Evolutionary conservation across 192 early-diverging fungal species (phyloP), one percentile per base, ranked within the genome.

Genomic region (Endogone sp.): DNA sequence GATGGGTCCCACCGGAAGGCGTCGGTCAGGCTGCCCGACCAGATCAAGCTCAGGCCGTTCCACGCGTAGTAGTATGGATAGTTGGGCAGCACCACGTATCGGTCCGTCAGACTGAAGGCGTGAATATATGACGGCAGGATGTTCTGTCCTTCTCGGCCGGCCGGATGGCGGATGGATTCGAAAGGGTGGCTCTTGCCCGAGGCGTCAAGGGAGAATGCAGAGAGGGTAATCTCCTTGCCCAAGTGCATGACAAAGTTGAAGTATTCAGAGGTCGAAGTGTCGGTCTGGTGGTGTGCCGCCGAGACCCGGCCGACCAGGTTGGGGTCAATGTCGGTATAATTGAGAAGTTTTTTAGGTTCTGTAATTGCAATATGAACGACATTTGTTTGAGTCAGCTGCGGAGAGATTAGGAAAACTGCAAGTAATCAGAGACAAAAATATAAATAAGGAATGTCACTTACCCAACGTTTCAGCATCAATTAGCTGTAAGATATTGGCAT

Each of bases 1-100:
- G 59, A 76, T 4, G 60, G 65, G 49, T 85, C 80, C 80, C 80
- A 85, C 25, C 71, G 71, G 54, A 85, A 76, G 23, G 81, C 75
- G 32, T 85, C 79, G 31, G 72, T 70, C 0, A 75, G 67, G 37
- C 55, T 70, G 20, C 68, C 75, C 55, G 78, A 69, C 57, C 78
- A 83, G 16, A 85, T 29, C 22, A 72, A 68, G 27, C 74, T 74
- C n/a, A 72, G 49, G 11, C 76, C 82, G 27, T 69, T 70, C 62
- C 63, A 77, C n/a, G 63, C 73, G 11, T 74, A 82, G 29, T 69
- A 72, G 57, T 82, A 80, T 0, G 84, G 84, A 26, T 71, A 79
- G 31, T 80, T 78, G 29, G 81, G 81, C 10, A 83, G 58, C 54
- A 85, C 71, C 49, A 85, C 70, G 65, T 76, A 84, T 13, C 69